Base-by-base conservation (phyloP, 140 eudicot genomes). In the Bidens hawaiensis region DNA sequence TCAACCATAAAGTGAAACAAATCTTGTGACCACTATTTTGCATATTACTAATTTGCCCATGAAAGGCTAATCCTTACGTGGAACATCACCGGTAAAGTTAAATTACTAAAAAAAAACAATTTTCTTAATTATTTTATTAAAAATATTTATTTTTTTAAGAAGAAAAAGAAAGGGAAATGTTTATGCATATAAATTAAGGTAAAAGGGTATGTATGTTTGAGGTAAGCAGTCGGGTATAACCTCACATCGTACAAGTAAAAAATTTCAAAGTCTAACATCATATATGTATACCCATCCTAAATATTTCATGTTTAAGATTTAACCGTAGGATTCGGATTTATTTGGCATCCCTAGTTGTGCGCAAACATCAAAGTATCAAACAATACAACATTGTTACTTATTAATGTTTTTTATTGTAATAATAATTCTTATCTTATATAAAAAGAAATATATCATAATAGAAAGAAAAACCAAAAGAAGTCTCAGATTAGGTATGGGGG, bases 1-100 rank as follows among this genome's bases (percentile, higher is more conserved):
- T 40, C 64, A 27, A 27, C 65, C 65, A 72, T 53, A 69, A 69
- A 70, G 51, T 48, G 52, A 52, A 24, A 24, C 66, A 72, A 64
- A 72, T 64, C 72, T 72, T 64, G 46, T 55, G 72, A 64, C 45
- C 73, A 64, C 34, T 25, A 49, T 34, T 47, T 4, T 36, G 62
- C 54, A 17, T 3, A 10, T 60, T 34, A 70, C 69, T 34, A 49
- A 27, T 50, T 61, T 70, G 43, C 56, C 63, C 69, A 16, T 51
- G 14, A 38, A 13, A 23, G 62, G 26, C 28, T 48, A 64, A 24
- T 65, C 49, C 15, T 10, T 18, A 33, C 13, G 28, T 60, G 50
- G 50, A 41, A 46, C 38, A 0, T 31, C 17, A 55, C 15, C 17
- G 8, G 8, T 31, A 31, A 31, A 31, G 38, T 47, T 47, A 17